Base-by-base conservation (phyloP, 352 stramenopile genomes). In the Phytophthora foliorum region DNA sequence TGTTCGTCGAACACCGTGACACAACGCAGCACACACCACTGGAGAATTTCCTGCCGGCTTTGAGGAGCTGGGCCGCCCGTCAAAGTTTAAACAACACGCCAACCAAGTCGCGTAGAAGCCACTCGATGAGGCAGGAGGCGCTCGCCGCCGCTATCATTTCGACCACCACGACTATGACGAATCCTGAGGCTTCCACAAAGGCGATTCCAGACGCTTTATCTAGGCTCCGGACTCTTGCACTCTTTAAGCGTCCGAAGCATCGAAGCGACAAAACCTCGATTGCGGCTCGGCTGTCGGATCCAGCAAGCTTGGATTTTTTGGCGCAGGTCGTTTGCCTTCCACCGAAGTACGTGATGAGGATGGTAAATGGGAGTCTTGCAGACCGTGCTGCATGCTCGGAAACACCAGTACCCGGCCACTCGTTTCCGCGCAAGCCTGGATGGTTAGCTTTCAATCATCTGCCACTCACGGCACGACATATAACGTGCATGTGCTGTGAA, bases 261-360 rank as follows among this genome's bases (percentile, higher is more conserved):
- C 41, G 51, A 32, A 52, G 24, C 13, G 46, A 60, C 36, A 76
- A 72, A 25, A 38, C 24, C 4, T 63, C 41, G 9, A 24, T 25
- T 2, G 55, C 36, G 3, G 61, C 62, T 16, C 51, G 45, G 25
- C 36, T 64, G 27, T 16, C 36, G 3, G 57, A 67, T 25, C 9
- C 57, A 36, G 9, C 19, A 22, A 29, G 16, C 6, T 56, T 75
- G 8, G 45, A 70, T 0, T 76, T 74, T 36, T 48, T 76, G 53
- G 72, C 62, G 0, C 61, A 67, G 3, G 50, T 79, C 19, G 72
- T 79, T 9, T 79, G 72, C 32, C 49, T 79, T 3, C 62, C 72
- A 16, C 53, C 56, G 0, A 79, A 75, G 36, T 79, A 79, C 45
- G 67, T 79, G 29, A 69, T 76, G 61, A 74, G 44, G 16, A 79